Conservation (phyloP, 495 filamentous ascomycete genomes). For the Lepidopterella palustris region DNA sequence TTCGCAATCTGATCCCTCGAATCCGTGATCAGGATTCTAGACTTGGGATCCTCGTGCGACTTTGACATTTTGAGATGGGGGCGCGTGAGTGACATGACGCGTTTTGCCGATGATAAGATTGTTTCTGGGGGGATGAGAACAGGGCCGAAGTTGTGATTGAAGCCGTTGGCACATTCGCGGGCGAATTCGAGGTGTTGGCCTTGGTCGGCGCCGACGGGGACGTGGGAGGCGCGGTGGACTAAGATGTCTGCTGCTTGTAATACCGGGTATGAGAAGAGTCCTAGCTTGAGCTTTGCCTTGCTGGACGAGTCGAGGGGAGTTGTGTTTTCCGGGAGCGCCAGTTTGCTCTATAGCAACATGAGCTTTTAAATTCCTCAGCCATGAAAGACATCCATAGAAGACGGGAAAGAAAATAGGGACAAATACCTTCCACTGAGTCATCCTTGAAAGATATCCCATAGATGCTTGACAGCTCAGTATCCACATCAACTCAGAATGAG, state of each 20-base stretch:
- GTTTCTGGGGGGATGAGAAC: slow-evolving; percentile 66
- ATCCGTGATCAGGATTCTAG: slow-evolving; percentile 79
- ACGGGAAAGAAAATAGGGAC: not conserved
- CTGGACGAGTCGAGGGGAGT: slow-evolving; percentile 47
- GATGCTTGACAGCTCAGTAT: slow-evolving; percentile 84
- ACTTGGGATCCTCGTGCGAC: slow-evolving; percentile 60
- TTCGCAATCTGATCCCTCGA: slow-evolving; percentile 48
- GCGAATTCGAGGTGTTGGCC: slow-evolving; percentile 89
- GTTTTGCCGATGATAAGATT: slow-evolving; percentile 66
- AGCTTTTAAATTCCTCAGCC: not conserved
- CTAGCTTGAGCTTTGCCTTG: slow-evolving; percentile 63
- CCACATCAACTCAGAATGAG: slow-evolving; percentile 90
- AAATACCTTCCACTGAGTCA: slow-evolving; percentile 95
- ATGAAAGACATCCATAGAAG: not conserved
- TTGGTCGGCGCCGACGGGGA: slow-evolving; percentile 93
- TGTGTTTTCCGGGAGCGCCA: slow-evolving; percentile 51
- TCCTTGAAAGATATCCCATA: slow-evolving; percentile 81
- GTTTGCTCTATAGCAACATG: slow-evolving; percentile 55
- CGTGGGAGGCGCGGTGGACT: slow-evolving; percentile 82
- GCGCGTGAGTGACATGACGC: slow-evolving; percentile 81
- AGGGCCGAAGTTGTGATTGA: slow-evolving; percentile 65
- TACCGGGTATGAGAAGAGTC: slow-evolving; percentile 95
- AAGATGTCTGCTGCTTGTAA: slow-evolving; percentile 94
- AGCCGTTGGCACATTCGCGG: slow-evolving; percentile 71
- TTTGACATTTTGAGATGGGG: slow-evolving; percentile 89